Evolutionary conservation across 148 eudicot genomes (phyloP), one percentile per base, ranked within the genome.

Genomic region (Selenicereus undatus): DNA sequence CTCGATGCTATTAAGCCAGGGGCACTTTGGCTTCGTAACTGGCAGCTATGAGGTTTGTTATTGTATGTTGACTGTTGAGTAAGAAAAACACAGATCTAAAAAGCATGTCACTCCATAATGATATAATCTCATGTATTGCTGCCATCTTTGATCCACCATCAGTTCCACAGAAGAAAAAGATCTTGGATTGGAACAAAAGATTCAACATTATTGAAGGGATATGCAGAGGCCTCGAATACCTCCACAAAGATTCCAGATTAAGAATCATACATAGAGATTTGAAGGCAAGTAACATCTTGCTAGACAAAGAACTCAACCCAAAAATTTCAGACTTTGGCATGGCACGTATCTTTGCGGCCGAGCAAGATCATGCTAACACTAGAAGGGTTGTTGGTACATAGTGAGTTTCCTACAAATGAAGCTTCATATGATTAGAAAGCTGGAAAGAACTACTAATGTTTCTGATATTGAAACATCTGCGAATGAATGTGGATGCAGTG

Each of bases 311-410:
- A 27, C 79, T 87, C 74, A 85, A 86, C 62, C 87, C 91, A 12
- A 91, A 91, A 83, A 89, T 91, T 43, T 89, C 90, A 17, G 93
- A 91, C 71, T 91, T 91, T 70, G 93, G 93, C 20, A 86, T 91
- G 91, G 93, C 93, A 32, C 86, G 90, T 45, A 88, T 86, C 27
- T 89, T 86, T 78, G 85, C 80, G 60, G 80, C 80, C 20, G 79
- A 83, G 54, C 89, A 89, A 81, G 86, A 85, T 74, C 83, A 86
- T 24, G 89, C 86, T 30, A 82, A 83, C 82, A 89, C 93, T 45
- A 79, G 60, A 80, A 79, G 91, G 66, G 84, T 89, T 26, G 89
- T 83, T 62, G 90, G 93, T 68, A 91, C 93, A 82, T 89, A 88
- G 93, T 91, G 86, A 89, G 93, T 42, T 76, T 56, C 58, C 75